Evolutionary conservation across 1,284 basidiomycete species (phyloP).

Genomic region (Heliocybe sulcata): DNA sequence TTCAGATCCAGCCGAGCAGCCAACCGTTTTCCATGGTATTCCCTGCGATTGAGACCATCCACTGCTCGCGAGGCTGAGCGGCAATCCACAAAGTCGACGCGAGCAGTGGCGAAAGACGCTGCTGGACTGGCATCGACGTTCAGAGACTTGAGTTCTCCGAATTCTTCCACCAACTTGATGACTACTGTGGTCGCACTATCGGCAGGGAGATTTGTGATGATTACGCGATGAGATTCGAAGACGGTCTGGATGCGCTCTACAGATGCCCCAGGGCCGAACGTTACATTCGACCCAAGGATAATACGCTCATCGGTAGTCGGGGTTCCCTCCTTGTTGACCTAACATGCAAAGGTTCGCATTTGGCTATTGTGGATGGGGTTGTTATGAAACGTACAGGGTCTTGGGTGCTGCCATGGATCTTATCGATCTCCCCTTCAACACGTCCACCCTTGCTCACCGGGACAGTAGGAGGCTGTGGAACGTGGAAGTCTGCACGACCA

Average conservation of each 20-base stretch:
- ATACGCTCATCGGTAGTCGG: slow-evolving; percentile 2
- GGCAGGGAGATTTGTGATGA: slow-evolving; percentile 24
- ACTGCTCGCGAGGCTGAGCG: slow-evolving; percentile 11
- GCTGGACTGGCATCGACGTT: slow-evolving; percentile 9
- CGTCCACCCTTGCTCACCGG: neutral
- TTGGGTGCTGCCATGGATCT: too few relatives aligned
- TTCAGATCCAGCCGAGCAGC: slow-evolving; percentile 13
- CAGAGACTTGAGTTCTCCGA: slow-evolving; percentile 51
- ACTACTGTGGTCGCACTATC: slow-evolving; percentile 10
- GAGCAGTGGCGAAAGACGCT: slow-evolving; percentile 9
- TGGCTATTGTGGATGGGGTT: neutral
- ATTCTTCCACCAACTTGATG: slow-evolving; percentile 17
- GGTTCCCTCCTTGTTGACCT: neutral
- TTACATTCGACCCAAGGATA: slow-evolving; percentile 17
- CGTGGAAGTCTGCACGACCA: neutral
- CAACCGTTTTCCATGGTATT: neutral
- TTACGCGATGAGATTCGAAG: slow-evolving; percentile 36
- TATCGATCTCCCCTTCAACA: neutral
- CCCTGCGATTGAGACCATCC: slow-evolving; percentile 6
- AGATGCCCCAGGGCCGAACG: slow-evolving; percentile 30
- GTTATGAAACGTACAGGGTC: neutral
- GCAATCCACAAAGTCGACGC: slow-evolving; percentile 11
- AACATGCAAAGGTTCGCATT: slow-evolving; percentile 6
- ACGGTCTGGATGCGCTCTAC: slow-evolving; percentile 29
- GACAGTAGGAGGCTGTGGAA: neutral